A percentile compares a stretch with the other conserved stretches of the same genome.
Conservation (phyloP, 345 rosid species). For the Populus pruinosa region DNA sequence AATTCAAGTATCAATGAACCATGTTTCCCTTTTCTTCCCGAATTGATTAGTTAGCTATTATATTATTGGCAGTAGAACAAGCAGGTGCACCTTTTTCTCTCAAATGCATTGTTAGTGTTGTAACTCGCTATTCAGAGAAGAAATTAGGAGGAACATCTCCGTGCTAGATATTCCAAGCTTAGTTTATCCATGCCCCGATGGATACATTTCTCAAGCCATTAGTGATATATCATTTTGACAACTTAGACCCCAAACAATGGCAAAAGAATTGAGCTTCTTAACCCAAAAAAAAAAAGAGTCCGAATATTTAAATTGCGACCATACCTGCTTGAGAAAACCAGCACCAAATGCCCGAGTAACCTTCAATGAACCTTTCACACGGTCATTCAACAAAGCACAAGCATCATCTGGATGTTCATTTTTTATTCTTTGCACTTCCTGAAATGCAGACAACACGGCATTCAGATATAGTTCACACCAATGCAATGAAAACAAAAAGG, state of each 20-base stretch:
- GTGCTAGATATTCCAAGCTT: background rate
- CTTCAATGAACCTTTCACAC: slow-evolving; percentile 92
- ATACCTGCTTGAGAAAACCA: slow-evolving; percentile 90
- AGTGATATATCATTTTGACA: background rate
- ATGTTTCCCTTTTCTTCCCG: background rate
- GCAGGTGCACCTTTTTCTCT: background rate
- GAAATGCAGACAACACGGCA: slow-evolving; percentile 16
- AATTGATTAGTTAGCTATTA: background rate
- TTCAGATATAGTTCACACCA: background rate
- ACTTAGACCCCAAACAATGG: background rate
- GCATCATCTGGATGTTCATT: slow-evolving; percentile 83
- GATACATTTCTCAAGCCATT: background rate
- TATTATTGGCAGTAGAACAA: background rate
- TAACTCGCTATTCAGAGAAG: background rate
- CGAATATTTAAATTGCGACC: background rate
- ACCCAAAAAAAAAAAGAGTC: background rate
- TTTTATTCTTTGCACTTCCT: slow-evolving; percentile 86
- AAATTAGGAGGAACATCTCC: background rate
- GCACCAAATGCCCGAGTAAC: slow-evolving; percentile 98
- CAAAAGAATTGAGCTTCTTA: background rate
- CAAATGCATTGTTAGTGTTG: background rate
- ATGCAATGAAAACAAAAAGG: background rate
- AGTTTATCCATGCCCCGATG: background rate
- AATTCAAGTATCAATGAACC: background rate
- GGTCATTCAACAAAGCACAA: slow-evolving; percentile 64